These are phyloP conservation scores for Hortiboletus flavorubellus DNA, from an alignment of 768 basidiomycete species.

Conservation along the genomic window DNA sequence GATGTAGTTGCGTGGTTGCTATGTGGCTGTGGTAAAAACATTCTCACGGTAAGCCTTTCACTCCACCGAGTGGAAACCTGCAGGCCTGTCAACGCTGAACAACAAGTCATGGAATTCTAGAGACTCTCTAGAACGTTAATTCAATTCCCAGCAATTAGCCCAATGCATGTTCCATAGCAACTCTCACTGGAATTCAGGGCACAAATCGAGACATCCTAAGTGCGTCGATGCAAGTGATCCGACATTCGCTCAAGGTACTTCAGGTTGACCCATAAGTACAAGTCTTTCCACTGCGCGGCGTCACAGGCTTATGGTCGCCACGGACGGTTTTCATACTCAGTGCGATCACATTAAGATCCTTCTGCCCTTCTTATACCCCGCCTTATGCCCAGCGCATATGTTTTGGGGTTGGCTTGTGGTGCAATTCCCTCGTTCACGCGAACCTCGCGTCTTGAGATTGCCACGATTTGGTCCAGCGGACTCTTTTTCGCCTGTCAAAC, in stretches of 20 bases:
- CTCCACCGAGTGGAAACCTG: too few species aligned
- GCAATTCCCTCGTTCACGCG: neutral
- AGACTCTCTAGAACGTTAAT: too few species aligned
- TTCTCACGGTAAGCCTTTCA: neutral
- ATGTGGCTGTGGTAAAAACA: constrained; percentile 9
- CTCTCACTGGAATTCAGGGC: neutral
- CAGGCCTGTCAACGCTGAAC: too few species aligned
- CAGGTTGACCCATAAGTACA: neutral
- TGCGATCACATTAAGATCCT: neutral
- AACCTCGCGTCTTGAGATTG: neutral
- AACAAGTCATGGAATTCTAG: neutral
- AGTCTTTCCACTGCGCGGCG: neutral
- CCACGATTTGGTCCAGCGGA: neutral
- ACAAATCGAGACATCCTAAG: neutral
- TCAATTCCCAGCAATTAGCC: neutral
- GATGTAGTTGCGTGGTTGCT: neutral
- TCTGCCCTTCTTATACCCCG: neutral
- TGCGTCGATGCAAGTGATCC: neutral
- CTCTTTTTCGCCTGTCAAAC: neutral
- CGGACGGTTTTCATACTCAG: neutral
- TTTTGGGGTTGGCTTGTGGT: neutral
- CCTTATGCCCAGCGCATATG: neutral
- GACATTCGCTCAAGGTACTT: neutral
- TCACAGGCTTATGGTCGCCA: neutral
- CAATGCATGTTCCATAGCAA: neutral